phyloP scores from a whole-genome alignment of 176 grass and related monocot species.

The Bothriochloa decipiens region DNA sequence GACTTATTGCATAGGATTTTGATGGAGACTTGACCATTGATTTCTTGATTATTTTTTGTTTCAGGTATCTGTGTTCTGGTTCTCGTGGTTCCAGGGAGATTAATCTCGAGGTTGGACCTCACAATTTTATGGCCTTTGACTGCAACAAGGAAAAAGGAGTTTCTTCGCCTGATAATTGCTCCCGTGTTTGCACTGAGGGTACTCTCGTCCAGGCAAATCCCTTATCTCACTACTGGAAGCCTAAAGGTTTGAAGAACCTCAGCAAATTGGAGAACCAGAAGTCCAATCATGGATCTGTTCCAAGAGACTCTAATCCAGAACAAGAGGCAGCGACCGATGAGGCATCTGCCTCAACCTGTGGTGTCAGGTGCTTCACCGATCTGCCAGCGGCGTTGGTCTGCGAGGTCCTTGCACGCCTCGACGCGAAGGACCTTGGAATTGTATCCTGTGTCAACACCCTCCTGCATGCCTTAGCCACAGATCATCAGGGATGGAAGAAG shows the following conservation, averaged over 20 bases:
- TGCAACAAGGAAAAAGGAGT: conserved; percentile 57
- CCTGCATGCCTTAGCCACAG: conserved; percentile 68
- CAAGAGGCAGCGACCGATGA: conserved; percentile 34
- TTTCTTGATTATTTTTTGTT: neutral
- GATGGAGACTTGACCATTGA: neutral
- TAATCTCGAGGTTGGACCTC: conserved; percentile 22
- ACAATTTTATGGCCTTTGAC: conserved; percentile 89
- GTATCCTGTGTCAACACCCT: conserved; percentile 82
- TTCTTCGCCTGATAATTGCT: conserved; percentile 50
- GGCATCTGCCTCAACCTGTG: conserved; percentile 21
- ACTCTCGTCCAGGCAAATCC: conserved; percentile 31
- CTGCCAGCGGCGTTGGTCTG: conserved; percentile 70
- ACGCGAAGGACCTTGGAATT: conserved; percentile 85
- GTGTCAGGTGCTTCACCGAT: conserved; percentile 60
- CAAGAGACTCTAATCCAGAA: conserved; percentile 35
- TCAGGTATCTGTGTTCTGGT: conserved; percentile 26
- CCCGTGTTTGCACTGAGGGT: conserved; percentile 31
- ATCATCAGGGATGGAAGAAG: conserved; percentile 92
- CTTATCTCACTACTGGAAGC: conserved; percentile 21
- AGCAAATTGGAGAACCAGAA: conserved; percentile 42
- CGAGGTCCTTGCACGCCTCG: conserved; percentile 82
- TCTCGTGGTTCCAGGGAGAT: conserved; percentile 27
- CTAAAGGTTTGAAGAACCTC: conserved; percentile 36
- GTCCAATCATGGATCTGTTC: conserved; percentile 36
- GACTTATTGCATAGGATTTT: neutral